phyloP scores from a whole-genome alignment of 106 monocot species.

The Dendrobium catenatum region DNA sequence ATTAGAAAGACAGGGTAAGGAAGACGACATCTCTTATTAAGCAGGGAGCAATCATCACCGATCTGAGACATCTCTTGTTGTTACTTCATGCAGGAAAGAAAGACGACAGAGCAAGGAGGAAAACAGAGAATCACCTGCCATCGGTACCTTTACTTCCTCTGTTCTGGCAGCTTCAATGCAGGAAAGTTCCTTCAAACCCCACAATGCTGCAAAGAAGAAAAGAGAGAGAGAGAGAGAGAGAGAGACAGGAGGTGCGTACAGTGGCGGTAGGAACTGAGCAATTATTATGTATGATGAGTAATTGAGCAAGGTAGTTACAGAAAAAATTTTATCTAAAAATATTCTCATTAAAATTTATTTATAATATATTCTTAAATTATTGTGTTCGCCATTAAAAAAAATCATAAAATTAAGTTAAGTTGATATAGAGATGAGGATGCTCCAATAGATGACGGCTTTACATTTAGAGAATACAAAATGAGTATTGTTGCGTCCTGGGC shows the following conservation, averaged over 20 bases:
- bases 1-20: not conserved
- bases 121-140: not conserved
- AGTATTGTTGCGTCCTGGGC: too few relatives aligned
- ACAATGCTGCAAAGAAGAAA: not conserved
- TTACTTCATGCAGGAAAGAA: not conserved
- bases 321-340: too few relatives aligned
- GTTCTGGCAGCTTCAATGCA: not conserved
- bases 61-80: not conserved
- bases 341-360: too few relatives aligned
- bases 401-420: too few relatives aligned
- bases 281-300: not conserved
- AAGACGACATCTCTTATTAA: too few relatives aligned
- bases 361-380: too few relatives aligned
- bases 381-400: too few relatives aligned
- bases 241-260: not conserved
- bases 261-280: not conserved
- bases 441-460: too few relatives aligned
- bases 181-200: not conserved
- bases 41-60: not conserved
- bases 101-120: too few relatives aligned
- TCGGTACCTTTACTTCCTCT: not conserved
- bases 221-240: constrained; percentile 6
- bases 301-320: not conserved
- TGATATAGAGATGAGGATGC: too few relatives aligned
- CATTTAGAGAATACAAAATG: too few relatives aligned